Conservation (phyloP, 1,284 basidiomycete genomes). For the Quambalaria eucalypti region DNA sequence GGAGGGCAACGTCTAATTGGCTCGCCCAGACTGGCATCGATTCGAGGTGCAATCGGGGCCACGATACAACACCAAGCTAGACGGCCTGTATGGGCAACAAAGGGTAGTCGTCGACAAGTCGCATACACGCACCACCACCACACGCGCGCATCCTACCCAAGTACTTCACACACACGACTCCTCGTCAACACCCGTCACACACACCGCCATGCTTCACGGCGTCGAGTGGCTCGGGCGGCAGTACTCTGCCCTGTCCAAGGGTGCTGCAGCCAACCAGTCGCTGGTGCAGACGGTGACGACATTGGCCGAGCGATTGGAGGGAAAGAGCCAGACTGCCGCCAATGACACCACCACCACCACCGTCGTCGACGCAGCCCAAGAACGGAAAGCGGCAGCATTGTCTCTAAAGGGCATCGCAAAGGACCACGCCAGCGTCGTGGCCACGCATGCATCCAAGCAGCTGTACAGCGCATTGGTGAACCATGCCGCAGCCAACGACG, state of each 20-base stretch:
- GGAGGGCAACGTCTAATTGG: too few relatives aligned
- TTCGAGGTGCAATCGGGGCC: too few relatives aligned
- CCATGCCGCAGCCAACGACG: constrained; percentile 29
- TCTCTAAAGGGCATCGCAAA: constrained; percentile 82
- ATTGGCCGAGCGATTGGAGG: constrained; percentile 79
- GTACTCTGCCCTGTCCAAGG: constrained; percentile 38
- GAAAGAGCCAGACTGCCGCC: constrained; percentile 51
- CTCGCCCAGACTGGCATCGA: too few relatives aligned
- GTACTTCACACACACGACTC: too few relatives aligned
- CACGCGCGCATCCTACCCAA: too few relatives aligned
- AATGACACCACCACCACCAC: too few relatives aligned
- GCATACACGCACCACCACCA: too few relatives aligned
- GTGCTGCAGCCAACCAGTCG: constrained; percentile 55
- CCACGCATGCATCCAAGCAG: constrained; percentile 27
- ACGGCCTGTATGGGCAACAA: too few relatives aligned
- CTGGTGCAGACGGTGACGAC: constrained; percentile 73
- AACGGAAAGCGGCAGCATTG: constrained; percentile 80
- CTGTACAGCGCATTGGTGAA: constrained; percentile 23
- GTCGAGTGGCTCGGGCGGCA: constrained; percentile 42
- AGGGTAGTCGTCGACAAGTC: too few relatives aligned
- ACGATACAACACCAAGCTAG: too few relatives aligned
- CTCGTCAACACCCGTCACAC: too few relatives aligned
- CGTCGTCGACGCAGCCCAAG: constrained; percentile 73
- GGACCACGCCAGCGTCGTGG: constrained; percentile 65
- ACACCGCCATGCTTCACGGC: constrained; percentile 36